A percentile compares a stretch with the other conserved stretches of the same genome.
These are phyloP conservation scores for Pseudohalonectria lignicola DNA, from an alignment of 2,329 filamentous ascomycete genomes.

Conservation along the genomic window DNA sequence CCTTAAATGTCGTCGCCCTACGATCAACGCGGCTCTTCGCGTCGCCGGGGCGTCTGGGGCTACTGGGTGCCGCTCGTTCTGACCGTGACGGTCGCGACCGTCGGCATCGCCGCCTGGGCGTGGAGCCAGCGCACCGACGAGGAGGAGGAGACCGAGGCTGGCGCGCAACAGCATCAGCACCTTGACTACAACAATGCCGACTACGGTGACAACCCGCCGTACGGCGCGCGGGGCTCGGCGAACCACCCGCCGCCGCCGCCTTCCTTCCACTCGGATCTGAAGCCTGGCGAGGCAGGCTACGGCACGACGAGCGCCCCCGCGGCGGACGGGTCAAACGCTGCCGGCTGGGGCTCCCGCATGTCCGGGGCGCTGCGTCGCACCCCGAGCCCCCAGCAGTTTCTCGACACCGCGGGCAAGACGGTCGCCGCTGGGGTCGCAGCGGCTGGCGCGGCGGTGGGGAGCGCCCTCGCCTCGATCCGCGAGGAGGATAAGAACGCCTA, in stretches of 20 bases:
- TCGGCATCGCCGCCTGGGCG: constrained; percentile 80
- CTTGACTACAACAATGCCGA: constrained; percentile 37
- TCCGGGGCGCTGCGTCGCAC: constrained; percentile 72
- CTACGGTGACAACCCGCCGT: constrained; percentile 39
- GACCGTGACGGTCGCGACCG: constrained; percentile 78
- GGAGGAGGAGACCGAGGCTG: constrained; percentile 54
- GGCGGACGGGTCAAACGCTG: constrained; percentile 15
- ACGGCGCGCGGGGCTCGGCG: constrained; percentile 26
- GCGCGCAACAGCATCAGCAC: constrained; percentile 18
- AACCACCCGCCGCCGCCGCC: constrained; percentile 23
- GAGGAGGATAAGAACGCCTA: constrained; percentile 75
- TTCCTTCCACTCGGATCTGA: constrained; percentile 25
- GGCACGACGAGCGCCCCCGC: constrained; percentile 21
- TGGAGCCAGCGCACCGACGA: constrained; percentile 80
- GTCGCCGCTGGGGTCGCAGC: constrained; percentile 75
- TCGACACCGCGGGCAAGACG: constrained; percentile 72
- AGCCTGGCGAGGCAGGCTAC: constrained; percentile 25
- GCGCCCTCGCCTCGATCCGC: constrained; percentile 69
- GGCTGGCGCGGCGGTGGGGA: constrained; percentile 71
- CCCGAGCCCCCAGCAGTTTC: constrained; percentile 78
- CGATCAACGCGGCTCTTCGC: constrained; percentile 48
- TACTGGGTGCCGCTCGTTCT: constrained; percentile 86
- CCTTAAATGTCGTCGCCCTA: constrained; percentile 49
- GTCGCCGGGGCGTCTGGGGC: constrained; percentile 54
- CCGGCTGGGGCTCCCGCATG: constrained; percentile 65